These are phyloP conservation scores for Colletotrichum sp. DNA, from an alignment of 2,329 filamentous ascomycete species.

Conservation along the genomic window DNA sequence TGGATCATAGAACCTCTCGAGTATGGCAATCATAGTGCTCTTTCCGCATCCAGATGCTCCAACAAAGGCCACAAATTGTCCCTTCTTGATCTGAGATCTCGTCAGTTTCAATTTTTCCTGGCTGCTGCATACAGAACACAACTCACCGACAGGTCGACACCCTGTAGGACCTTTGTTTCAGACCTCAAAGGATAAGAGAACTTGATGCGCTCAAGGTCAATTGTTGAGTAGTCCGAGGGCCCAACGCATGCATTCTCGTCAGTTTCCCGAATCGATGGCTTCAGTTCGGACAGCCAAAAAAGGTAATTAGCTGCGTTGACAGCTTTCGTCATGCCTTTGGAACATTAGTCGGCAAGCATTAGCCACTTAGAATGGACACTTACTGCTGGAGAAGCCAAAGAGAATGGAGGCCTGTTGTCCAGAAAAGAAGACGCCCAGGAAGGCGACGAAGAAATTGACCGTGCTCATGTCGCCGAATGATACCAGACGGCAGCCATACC, in stretches of 20 bases:
- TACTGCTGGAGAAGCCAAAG: conserved; percentile 54
- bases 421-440: conserved; percentile 54
- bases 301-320: neutral
- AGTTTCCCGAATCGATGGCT: neutral
- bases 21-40: conserved; percentile 60
- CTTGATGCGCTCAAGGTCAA: neutral
- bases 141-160: neutral
- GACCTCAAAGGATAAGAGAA: neutral
- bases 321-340: neutral
- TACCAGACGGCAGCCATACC: conserved; percentile 41
- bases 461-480: conserved; percentile 41
- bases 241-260: neutral
- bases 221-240: neutral
- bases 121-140: fast-evolving
- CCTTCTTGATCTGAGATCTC: conserved; percentile 20
- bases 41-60: conserved; percentile 64
- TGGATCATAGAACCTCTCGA: conserved; percentile 58
- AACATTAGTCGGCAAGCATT: neutral
- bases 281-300: neutral
- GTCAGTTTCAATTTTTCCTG: neutral
- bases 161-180: neutral
- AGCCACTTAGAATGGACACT: neutral
- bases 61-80: conserved; percentile 58
- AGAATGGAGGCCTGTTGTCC: conserved; percentile 45
- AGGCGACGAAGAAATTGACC: conserved; percentile 53